Base-by-base conservation (phyloP, 1,139 yeast genomes). In the Kodamaea suecica region DNA sequence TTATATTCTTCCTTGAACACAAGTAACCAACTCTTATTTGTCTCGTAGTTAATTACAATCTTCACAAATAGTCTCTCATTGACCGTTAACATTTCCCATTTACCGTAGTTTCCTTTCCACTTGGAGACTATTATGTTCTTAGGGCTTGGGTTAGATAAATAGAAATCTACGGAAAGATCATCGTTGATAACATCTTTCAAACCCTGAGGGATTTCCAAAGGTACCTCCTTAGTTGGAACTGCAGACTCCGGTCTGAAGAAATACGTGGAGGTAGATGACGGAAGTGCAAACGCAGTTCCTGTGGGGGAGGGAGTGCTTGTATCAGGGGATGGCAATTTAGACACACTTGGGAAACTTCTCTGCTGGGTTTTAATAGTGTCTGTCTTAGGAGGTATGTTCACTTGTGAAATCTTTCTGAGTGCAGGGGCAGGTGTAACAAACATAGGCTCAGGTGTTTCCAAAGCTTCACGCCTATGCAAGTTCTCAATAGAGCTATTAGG, bases 11-110 rank as follows among this genome's bases (percentile, higher is more conserved):
- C 75, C 44, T 67, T 66, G 50, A 69, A 70, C 3, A 66, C 51
- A 36, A 69, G 53, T 38, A 69, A 46, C 75, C 75, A 70, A 31
- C 64, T 48, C 41, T 57, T 54, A 31, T 52, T 49, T 33, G 52
- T 35, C 5, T 57, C 59, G 39, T 66, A 59, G 43, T 68, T 66
- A 11, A 62, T 61, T 3, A 57, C 72, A 14, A 68, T 56, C 42
- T 68, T 69, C 23, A 65, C 41, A 37, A 67, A 70, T 2, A 69
- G 42, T 14, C 48, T 57, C 34, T 65, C 70, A 36, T 54, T 58
- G 6, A 59, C 49, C 1, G 74, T 68, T 25, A 69, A 40, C 69
- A 68, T 60, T 47, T 69, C 73, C 74, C 74, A 70, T 43, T 66
- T 69, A 1, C 73, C 76, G 33, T 58, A 61, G 35, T 60, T 59